Evolutionary conservation across 331 rosid species (phyloP).

Genomic region (Phaseolus coccineus): DNA sequence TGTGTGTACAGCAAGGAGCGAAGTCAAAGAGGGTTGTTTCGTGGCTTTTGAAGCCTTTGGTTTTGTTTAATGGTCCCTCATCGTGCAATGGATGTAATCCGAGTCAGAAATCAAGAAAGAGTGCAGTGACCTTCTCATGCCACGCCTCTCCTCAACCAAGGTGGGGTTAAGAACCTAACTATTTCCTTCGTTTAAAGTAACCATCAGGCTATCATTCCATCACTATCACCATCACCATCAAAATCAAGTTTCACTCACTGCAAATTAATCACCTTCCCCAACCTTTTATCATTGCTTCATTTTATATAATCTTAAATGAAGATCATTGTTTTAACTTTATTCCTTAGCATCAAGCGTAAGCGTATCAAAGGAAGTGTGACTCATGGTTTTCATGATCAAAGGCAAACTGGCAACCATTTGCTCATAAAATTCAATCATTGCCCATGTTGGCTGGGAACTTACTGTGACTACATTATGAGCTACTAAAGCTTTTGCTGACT

Average conservation of each 20-base stretch:
- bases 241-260: slow-evolving; percentile 35
- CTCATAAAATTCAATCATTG: slow-evolving; percentile 34
- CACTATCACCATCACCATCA: slow-evolving; percentile 42
- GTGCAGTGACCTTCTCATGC: slow-evolving; percentile 28
- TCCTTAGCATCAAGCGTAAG: slow-evolving; percentile 16
- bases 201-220: slow-evolving; percentile 3
- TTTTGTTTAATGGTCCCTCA: slow-evolving; percentile 46
- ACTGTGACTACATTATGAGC: background rate
- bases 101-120: slow-evolving; percentile 48
- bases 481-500: background rate
- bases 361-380: slow-evolving; percentile 38
- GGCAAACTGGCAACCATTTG: slow-evolving; percentile 33
- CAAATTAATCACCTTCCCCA: slow-evolving; percentile 41
- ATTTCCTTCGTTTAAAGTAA: slow-evolving; percentile 43
- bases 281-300: slow-evolving; percentile 39
- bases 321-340: slow-evolving; percentile 30
- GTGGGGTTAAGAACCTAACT: slow-evolving; percentile 44
- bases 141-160: slow-evolving; percentile 39
- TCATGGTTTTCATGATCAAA: slow-evolving; percentile 25
- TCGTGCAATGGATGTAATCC: slow-evolving; percentile 41
- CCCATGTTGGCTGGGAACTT: background rate
- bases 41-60: slow-evolving; percentile 24
- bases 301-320: slow-evolving; percentile 15
- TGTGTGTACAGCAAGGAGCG: slow-evolving; percentile 31
- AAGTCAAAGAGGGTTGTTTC: slow-evolving; percentile 57